Evolutionary conservation across 352 stramenopile genomes (phyloP), one percentile per base, ranked within the genome.

Genomic region (Pythium volutum): DNA sequence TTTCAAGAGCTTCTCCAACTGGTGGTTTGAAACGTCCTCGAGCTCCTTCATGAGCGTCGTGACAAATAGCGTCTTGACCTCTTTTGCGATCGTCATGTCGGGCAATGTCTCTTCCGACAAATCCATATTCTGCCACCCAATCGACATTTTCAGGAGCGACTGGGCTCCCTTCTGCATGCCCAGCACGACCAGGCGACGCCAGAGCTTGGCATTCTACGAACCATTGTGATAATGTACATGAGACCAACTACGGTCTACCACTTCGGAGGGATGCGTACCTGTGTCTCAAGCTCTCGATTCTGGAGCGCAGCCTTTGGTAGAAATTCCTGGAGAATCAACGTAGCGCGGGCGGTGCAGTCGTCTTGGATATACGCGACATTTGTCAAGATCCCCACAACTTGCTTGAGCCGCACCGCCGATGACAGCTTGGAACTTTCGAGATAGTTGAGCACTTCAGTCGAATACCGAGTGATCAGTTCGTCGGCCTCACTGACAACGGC

Each of bases 341-440:
- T 74, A 6, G 66, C 79, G n/a, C 79, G 70, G 31, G 79, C 55
- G 0, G 66, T 63, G 42, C 76, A 82, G 20, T 92, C 82, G 31
- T 87, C 77, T 67, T 89, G 76, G 18, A 87, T 76, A 49, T 87
- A 87, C 4, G 78, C 80, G 10, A 85, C 74, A 41, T 92, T 90
- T 31, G 82, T 90, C 20, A 92, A 54, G 7, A 89, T 73, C 2
- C 78, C 77, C 22, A 89, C 71, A 38, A 89, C 70, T 45, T 89
- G 82, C 22, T 92, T 92, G 16, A 76, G 59, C 16, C 82, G 57
- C 42, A 89, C 66, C 10, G 75, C 78, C 9, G 78, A 76, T 12
- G 82, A 88, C 46, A 84, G 42, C 65, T 92, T 92, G 15, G 75
- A 41, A 16, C 68, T 78, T 39, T 88, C 79, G 48, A 92, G 62